Percentiles rank a stretch among this genome's conserved stretches.
These are phyloP conservation scores for Carex parvula DNA, from an alignment of 176 grass and related monocot genomes.

Conservation along the genomic window DNA sequence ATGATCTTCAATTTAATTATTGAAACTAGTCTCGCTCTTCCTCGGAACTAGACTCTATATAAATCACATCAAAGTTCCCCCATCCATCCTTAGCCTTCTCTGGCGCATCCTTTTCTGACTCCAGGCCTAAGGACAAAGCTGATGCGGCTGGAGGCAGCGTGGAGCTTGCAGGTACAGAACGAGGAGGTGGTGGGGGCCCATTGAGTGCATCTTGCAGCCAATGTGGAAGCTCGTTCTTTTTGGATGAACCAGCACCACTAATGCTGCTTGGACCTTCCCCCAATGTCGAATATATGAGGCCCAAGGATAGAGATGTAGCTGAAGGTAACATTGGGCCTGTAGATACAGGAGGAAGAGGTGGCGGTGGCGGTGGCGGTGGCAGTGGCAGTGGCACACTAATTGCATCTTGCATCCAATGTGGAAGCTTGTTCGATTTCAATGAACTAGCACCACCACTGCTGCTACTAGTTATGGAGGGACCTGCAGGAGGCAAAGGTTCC, in stretches of 20 bases:
- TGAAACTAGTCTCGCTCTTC: background rate
- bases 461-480: constrained; percentile 39
- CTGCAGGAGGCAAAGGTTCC: constrained; percentile 11
- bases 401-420: constrained; percentile 87
- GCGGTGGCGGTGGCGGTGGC: background rate
- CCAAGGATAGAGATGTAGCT: constrained; percentile 44
- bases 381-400: constrained; percentile 31
- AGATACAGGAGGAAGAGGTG: constrained; percentile 25
- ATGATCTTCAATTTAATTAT: too few species aligned
- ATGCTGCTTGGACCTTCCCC: background rate
- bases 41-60: constrained; percentile 14
- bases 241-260: constrained; percentile 42
- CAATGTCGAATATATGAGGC: background rate
- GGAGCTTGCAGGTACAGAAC: constrained; percentile 34
- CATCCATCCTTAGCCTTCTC: background rate
- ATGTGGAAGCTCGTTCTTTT: constrained; percentile 77
- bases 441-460: constrained; percentile 33
- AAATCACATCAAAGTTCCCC: background rate
- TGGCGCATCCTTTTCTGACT: too few species aligned
- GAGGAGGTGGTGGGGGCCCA: constrained; percentile 21
- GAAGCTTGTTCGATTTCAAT: constrained; percentile 74
- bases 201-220: constrained; percentile 81
- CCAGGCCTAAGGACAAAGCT: constrained; percentile 32
- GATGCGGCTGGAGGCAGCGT: constrained; percentile 53
- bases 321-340: constrained; percentile 46